phyloP scores from a whole-genome alignment of 768 basidiomycete genomes.

The Suillus plorans region DNA sequence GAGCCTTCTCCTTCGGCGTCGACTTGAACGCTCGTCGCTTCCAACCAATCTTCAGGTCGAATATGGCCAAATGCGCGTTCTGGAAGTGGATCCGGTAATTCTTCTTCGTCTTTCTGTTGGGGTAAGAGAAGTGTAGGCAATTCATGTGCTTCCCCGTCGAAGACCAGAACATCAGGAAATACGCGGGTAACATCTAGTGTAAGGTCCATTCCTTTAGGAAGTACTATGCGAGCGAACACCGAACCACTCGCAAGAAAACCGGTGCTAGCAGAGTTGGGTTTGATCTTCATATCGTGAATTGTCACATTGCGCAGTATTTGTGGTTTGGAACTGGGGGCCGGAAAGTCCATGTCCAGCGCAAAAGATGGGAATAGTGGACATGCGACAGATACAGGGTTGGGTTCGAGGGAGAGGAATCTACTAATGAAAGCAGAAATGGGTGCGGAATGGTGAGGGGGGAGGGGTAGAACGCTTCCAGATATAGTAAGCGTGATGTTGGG shows the following conservation, averaged over 20 bases:
- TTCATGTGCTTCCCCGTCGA: slow-evolving; percentile 65
- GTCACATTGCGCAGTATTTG: slow-evolving; percentile 69
- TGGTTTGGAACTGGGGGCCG: slow-evolving; percentile 63
- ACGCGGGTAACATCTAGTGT: slow-evolving; percentile 62
- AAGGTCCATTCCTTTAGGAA: slow-evolving; percentile 70
- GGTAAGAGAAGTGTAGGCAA: slow-evolving; percentile 5
- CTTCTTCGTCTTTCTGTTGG: slow-evolving; percentile 40
- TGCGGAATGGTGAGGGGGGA: slow-evolving; percentile 39
- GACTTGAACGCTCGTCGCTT: slow-evolving; percentile 41
- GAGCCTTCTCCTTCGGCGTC: slow-evolving; percentile 49
- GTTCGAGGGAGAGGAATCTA: slow-evolving; percentile 57
- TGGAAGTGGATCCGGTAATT: slow-evolving; percentile 65
- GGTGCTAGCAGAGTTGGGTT: slow-evolving; percentile 36
- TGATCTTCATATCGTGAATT: slow-evolving; percentile 74
- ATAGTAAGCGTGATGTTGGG: slow-evolving; percentile 66
- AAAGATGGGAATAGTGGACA: slow-evolving; percentile 54
- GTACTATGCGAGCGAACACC: slow-evolving; percentile 61
- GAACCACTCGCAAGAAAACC: slow-evolving; percentile 68
- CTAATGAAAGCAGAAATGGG: slow-evolving; percentile 62
- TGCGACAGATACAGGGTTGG: slow-evolving; percentile 58
- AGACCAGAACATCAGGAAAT: slow-evolving; percentile 76
- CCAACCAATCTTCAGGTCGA: slow-evolving; percentile 67
- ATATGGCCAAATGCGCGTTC: slow-evolving; percentile 76
- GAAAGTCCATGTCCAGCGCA: slow-evolving; percentile 53
- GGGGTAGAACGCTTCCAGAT: slow-evolving; percentile 55